Base-by-base conservation (phyloP, 164 flowering plant genomes). In the Aristolochia fimbriata region DNA sequence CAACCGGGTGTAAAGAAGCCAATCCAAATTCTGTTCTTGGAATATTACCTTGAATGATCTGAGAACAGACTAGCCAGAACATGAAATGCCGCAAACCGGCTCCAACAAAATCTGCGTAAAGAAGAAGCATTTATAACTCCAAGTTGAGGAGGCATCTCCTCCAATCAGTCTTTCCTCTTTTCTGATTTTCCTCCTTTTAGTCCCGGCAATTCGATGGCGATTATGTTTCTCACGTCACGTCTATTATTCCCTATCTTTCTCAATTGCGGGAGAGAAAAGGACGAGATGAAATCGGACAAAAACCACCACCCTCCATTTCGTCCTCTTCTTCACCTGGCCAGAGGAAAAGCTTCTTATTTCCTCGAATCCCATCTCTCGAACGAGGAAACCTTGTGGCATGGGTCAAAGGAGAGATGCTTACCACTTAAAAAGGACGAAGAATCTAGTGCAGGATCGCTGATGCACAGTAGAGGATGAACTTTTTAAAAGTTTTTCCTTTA, bases 271-370 rank as follows among this genome's bases (percentile, higher is more conserved):
- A 50, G 20, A 22, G 53, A n/a, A 50, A 50, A 50, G 21, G 53
- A 50, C 53, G 53, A 50, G 1, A 1, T 17, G 53, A n/a, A 50
- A 50, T 50, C 23, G 53, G 53, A 50, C 53, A 50, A 50, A 50
- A 50, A 22, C 22, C 53, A 16, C 53, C 53, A 0, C 53, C 53
- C 53, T 9, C 1, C 53, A 1, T n/a, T 22, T n/a, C 53, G 21
- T 50, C 53, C 22, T 15, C 53, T 50, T 37, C 11, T 10, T 37
- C 43, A 37, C 43, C 43, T 37, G 43, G 43, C 43, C 43, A 37
- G 4, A 37, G 43, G 12, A 37, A 37, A 37, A 6, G 10, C 43
- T 37, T 37, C 43, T 37, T 37, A 37, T 37, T 37, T 37, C 43
- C 43, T 37, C 43, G 7, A 37, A 37, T 37, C 43, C 9, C 43